Base-by-base conservation (phyloP, 495 filamentous ascomycete genomes). In the Trichoderma parareesei region DNA sequence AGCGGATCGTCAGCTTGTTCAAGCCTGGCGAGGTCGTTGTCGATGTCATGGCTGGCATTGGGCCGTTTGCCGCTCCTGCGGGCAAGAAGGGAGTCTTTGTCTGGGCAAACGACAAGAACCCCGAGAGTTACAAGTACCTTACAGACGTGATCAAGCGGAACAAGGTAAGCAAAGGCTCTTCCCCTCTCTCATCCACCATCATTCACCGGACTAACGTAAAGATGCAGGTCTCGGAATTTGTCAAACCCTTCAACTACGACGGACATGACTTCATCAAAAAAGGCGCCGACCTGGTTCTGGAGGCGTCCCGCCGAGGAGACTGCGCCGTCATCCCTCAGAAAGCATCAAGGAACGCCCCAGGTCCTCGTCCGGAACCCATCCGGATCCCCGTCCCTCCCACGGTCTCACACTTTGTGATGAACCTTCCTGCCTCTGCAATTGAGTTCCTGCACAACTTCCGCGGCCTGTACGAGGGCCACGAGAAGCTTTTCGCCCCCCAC, bases 41-140 rank as follows among this genome's bases (percentile, higher is more conserved):
- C 78, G 94, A 99, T 74, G 90, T 97, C 66, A 99, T 99, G 94
- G 93, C 93, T 9, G 94, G 94, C 41, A 90, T 99, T 53, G 94
- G 94, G 1, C 94, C 94, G 1, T 99, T 99, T 73, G 93, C 93
- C 38, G 79, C 98, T 3, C 94, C 94, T 0, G 93, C 94, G 1
- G 94, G 90, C 37, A 93, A 88, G 78, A 92, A 88, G 74, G 84
- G 84, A 57, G 89, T 91, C n/a, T 93, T 97, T 68, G 93, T 97
- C 44, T 96, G 89, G 89, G 94, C 92, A 11, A 98, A 98, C 72
- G 94, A 99, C 71, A 84, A 97, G 71, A 99, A 99, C 70, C 94
- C 94, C 5, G 89, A 94, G 65, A 92, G 91, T 64, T 89, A 84
- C 74, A 81, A 78, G 60, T 85, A 83, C 61, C 85, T 99, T 72